A percentile compares a stretch with the other conserved stretches of the same genome.
Conservation (phyloP, 179 eudicot species). For the Corrigiola litoralis region DNA sequence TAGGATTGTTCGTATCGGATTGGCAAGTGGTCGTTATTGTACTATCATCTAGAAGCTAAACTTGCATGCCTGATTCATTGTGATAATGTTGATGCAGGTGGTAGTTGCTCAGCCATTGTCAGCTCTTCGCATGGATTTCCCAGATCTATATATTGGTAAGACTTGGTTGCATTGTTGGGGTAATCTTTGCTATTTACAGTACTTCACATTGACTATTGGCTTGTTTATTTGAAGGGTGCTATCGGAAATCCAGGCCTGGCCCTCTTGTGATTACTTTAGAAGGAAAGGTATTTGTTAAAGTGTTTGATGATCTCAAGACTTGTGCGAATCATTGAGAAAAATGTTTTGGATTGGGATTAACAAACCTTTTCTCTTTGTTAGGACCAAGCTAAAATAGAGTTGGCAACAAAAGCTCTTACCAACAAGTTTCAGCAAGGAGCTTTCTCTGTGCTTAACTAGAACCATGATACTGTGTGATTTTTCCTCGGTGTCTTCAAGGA, state of each 20-base stretch:
- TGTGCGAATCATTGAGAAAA: background rate
- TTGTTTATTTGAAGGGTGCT: constrained; percentile 49
- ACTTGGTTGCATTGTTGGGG: background rate
- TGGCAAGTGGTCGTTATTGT: background rate
- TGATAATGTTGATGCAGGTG: constrained; percentile 26
- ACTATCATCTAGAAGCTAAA: background rate
- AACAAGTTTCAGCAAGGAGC: constrained; percentile 44
- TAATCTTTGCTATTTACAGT: background rate
- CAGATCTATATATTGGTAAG: constrained; percentile 45
- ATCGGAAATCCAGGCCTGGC: constrained; percentile 71
- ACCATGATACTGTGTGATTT: background rate
- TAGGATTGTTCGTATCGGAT: background rate
- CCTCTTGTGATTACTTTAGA: constrained; percentile 60
- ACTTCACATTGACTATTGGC: background rate
- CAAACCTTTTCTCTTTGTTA: constrained; percentile 6
- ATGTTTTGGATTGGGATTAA: background rate
- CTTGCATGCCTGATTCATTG: background rate
- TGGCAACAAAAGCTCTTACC: constrained; percentile 46
- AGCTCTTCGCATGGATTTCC: constrained; percentile 30
- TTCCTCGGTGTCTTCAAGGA: too few species aligned
- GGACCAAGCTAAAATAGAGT: constrained; percentile 43
- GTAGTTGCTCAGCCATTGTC: constrained; percentile 42
- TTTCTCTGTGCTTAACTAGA: constrained; percentile 23
- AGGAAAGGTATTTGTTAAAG: constrained; percentile 65
- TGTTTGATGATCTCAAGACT: background rate